A percentile compares a stretch with the other conserved stretches of the same genome.
Conservation (phyloP, 768 basidiomycete species). For the Amanita rimosa region DNA sequence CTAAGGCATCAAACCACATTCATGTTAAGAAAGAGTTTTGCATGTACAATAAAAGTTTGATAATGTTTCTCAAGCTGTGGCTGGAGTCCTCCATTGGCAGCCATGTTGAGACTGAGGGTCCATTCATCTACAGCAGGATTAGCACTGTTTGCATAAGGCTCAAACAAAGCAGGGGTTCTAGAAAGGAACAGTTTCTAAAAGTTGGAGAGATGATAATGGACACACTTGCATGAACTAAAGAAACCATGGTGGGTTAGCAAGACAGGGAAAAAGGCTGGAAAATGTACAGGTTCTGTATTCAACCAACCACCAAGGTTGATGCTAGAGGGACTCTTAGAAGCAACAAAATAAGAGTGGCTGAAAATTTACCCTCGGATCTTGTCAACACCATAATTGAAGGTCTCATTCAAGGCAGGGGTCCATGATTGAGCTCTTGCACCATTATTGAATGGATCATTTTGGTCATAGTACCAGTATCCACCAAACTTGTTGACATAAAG, state of each 20-base stretch:
- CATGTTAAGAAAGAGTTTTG: background rate
- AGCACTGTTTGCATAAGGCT: conserved; percentile 41
- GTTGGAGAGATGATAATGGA: background rate
- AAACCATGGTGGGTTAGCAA: conserved; percentile 3
- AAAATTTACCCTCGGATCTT: conserved; percentile 56
- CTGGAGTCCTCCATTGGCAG: conserved; percentile 49
- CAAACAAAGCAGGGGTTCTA: conserved; percentile 64
- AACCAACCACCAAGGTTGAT: conserved; percentile 97
- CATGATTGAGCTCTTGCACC: conserved; percentile 74
- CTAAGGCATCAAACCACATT: conserved; percentile 4
- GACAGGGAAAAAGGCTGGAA: conserved; percentile 7
- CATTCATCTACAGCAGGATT: conserved; percentile 66
- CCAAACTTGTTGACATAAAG: conserved; percentile 76
- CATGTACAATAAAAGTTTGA: conserved; percentile 78
- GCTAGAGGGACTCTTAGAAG: conserved; percentile 28
- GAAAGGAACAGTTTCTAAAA: conserved; percentile 6
- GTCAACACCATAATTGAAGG: conserved; percentile 69
- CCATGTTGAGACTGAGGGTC: conserved; percentile 66
- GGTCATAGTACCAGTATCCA: conserved; percentile 84
- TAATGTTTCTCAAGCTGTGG: conserved; percentile 79
- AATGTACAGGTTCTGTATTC: conserved; percentile 73
- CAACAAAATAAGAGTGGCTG: background rate
- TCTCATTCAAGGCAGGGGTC: conserved; percentile 75
- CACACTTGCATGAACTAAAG: conserved; percentile 54
- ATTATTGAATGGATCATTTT: conserved; percentile 75